Base-by-base conservation (phyloP, 1,284 basidiomycete genomes). In the Sanghuangporus sanghuang region DNA sequence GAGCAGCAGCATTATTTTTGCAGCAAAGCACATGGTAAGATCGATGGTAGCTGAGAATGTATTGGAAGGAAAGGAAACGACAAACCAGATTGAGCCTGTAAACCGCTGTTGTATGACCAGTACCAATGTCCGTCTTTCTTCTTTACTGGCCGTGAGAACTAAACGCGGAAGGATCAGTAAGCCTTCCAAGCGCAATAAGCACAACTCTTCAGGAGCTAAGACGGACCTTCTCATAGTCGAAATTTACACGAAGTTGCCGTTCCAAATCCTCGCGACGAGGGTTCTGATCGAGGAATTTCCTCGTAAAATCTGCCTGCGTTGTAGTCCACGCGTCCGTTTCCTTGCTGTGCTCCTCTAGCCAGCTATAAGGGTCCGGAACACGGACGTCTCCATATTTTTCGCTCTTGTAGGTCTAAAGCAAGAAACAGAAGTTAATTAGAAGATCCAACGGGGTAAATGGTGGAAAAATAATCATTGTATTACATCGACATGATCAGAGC, bases 121-220 rank as follows among this genome's bases (percentile, higher is more conserved):
- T 93, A 93, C 85, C 89, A 93, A 56, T 81, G 81, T 6, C 79
- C 81, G 69, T 92, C 89, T 12, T 85, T 76, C 66, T 84, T 82
- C 53, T 88, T 72, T 21, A 74, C 73, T 0, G 90, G 91, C 0
- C 83, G 75, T 49, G 80, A 81, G 70, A 88, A 86, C 88, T 90
- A 32, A 59, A 53, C 18, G 38, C 35, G 4, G 8, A 9, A 36
- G 27, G 7, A 35, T 54, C 23, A 54, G 27, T 11, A 32, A 59
- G 57, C 64, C 23, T 62, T 62, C 39, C 42, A n/a, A 59, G 18
- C 39, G 44, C 32, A 38, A 18, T 61, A 23, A 46, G 27, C 44
- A 11, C 1, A 6, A 0, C 9, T 9, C 49, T 27, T 21, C 48
- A 38, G 54, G 23, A 23, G 38, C 55, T 6, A 16, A 21, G n/a